A percentile compares a stretch with the other conserved stretches of the same genome.
Conservation (phyloP, 257 asterid genomes). For the Ilex aquifolium region DNA sequence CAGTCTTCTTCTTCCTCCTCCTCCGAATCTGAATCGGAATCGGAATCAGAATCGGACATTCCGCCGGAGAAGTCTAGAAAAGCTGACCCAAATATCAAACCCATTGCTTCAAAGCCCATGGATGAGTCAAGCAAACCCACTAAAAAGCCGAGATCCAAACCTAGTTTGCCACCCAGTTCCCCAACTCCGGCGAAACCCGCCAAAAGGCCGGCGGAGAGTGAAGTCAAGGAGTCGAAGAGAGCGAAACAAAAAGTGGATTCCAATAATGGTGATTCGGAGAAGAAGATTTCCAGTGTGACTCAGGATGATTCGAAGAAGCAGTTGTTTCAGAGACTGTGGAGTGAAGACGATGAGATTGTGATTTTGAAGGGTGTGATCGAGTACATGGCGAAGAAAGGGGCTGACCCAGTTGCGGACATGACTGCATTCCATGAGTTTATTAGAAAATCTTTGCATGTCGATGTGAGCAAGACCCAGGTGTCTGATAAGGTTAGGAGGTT, state of each 20-base stretch:
- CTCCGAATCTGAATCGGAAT: constrained; percentile 15
- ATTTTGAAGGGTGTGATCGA: constrained; percentile 51
- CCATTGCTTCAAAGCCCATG: constrained; percentile 31
- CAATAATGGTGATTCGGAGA: constrained; percentile 17
- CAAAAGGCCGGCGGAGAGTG: constrained; percentile 33
- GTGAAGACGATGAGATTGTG: constrained; percentile 57
- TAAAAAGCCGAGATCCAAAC: constrained; percentile 29
- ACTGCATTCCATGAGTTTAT: constrained; percentile 44
- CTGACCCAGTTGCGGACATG: constrained; percentile 38
- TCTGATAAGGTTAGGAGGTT: constrained; percentile 52
- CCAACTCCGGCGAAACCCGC: constrained; percentile 18
- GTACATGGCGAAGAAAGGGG: constrained; percentile 23
- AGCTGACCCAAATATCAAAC: constrained; percentile 18
- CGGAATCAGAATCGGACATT: neutral
- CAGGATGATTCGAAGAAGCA: constrained; percentile 26
- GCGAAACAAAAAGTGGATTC: constrained; percentile 34
- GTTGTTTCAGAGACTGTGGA: constrained; percentile 54
- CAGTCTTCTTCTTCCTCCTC: constrained; percentile 34
- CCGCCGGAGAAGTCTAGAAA: neutral
- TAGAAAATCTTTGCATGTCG: constrained; percentile 34
- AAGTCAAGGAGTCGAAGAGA: constrained; percentile 30
- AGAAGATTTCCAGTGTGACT: neutral
- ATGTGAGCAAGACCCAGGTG: constrained; percentile 40
- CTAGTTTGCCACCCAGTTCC: constrained; percentile 7
- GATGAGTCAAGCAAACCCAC: constrained; percentile 3